Evolutionary conservation across 345 rosid species (phyloP), one percentile per base, ranked within the genome.

Genomic region (Geranium rotundifolium): DNA sequence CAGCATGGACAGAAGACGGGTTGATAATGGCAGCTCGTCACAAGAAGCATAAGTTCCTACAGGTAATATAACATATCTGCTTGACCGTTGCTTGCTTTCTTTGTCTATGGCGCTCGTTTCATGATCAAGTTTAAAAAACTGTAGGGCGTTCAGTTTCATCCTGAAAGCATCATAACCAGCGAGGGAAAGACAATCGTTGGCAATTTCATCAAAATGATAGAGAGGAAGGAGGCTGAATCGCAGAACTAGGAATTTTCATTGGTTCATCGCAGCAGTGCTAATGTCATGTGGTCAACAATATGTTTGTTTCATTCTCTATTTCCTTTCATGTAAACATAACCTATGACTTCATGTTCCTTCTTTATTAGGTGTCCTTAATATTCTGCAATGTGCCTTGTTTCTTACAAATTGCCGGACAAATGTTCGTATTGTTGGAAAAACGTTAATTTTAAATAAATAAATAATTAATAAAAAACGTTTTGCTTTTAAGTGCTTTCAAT

Each of bases 121-220:
- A n/a, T n/a, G n/a, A n/a, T n/a, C n/a, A n/a, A n/a, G n/a, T n/a
- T n/a, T n/a, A n/a, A 31, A 31, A 31, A 54, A 46, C 46, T 69
- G 70, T 83, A 93, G 97, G 97, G 99, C 13, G 99, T 90, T 23
- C 97, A 88, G 61, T 90, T 95, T 77, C 97, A 90, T 81, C 99
- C 96, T 0, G 97, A 90, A 62, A 90, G 99, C 84, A 93, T 93
- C 63, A 86, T 93, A 72, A 88, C 92, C 54, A 57, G 70, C 0
- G 89, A 88, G 72, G 96, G 97, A 67, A 90, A 73, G 85, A 81
- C 41, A 4, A 86, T 85, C 18, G 85, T 90, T 17, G 62, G 75
- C 50, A 90, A 95, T 67, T 95, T 95, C 83, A 67, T 95, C 74
- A 81, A 72, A 74, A 52, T 84, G 64, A 77, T 84, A 37, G 84